Percentiles rank a stretch among this genome's conserved stretches.
Evolutionary conservation across 495 filamentous ascomycete genomes (phyloP).

Genomic region (Aspergillus campestris): DNA sequence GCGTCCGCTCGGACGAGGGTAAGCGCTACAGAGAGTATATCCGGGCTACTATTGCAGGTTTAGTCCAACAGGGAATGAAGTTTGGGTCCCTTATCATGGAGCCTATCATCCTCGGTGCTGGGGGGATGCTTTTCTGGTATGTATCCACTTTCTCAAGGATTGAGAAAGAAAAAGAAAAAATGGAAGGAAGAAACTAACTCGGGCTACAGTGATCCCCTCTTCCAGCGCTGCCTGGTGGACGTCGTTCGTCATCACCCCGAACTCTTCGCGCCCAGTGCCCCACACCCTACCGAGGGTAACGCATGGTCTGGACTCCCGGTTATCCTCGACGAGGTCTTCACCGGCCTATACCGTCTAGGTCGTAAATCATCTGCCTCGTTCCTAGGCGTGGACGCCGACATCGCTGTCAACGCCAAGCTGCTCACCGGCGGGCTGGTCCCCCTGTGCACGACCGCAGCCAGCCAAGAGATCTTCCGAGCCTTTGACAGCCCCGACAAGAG

Average conservation of each 20-base stretch:
- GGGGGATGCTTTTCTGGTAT: slow-evolving; percentile 69
- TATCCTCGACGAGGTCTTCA: slow-evolving; percentile 76
- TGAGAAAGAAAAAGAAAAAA: no score
- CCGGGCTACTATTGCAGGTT: slow-evolving; percentile 34
- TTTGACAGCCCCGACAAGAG: slow-evolving; percentile 60
- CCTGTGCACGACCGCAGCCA: slow-evolving; percentile 60
- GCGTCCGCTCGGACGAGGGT: slow-evolving; percentile 33
- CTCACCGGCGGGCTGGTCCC: slow-evolving; percentile 72
- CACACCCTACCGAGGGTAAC: slow-evolving; percentile 9
- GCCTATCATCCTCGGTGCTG: slow-evolving; percentile 66
- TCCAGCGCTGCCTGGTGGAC: slow-evolving; percentile 57
- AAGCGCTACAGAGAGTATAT: slow-evolving; percentile 52
- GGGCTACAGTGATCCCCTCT: slow-evolving; percentile 57
- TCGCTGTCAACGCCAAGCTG: slow-evolving; percentile 70
- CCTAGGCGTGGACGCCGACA: slow-evolving; percentile 55
- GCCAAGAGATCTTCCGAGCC: slow-evolving; percentile 59
- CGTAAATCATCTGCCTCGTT: slow-evolving; percentile 56
- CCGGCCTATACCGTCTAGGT: slow-evolving; percentile 69
- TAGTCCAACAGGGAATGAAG: slow-evolving; percentile 48
- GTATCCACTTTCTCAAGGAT: slow-evolving; percentile 9
- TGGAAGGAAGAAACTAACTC: background rate
- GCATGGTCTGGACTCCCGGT: slow-evolving; percentile 64
- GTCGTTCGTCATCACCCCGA: slow-evolving; percentile 49
- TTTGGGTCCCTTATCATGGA: slow-evolving; percentile 72
- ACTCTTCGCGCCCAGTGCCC: slow-evolving; percentile 30